Evolutionary conservation across 257 asterid genomes (phyloP).

Genomic region (Salvia splendens): DNA sequence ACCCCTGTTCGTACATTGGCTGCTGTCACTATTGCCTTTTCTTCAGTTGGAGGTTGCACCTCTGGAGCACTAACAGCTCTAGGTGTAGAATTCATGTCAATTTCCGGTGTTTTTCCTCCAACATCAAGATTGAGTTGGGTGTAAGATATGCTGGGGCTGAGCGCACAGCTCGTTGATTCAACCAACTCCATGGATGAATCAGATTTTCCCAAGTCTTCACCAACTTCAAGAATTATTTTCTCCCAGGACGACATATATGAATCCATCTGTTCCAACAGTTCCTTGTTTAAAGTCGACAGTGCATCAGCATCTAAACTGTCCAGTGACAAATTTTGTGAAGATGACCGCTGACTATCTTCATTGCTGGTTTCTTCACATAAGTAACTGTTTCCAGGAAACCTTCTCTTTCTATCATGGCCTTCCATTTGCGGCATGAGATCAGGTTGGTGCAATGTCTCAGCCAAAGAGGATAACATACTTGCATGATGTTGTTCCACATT

Average conservation of each 20-base stretch:
- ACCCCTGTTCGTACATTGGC: conserved; percentile 56
- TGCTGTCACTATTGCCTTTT: conserved; percentile 38
- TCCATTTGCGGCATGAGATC: conserved; percentile 47
- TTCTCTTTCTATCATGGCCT: conserved; percentile 62
- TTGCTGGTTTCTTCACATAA: conserved; percentile 42
- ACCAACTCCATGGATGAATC: conserved; percentile 47
- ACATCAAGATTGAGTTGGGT: conserved; percentile 50
- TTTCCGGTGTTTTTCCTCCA: conserved; percentile 44
- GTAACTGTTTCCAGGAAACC: conserved; percentile 56
- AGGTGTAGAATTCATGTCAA: conserved; percentile 75
- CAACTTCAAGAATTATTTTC: conserved; percentile 46
- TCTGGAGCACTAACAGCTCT: conserved; percentile 35
- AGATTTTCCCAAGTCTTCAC: conserved; percentile 42
- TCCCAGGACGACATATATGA: conserved; percentile 70
- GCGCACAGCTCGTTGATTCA: conserved; percentile 51
- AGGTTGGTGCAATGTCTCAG: conserved; percentile 48
- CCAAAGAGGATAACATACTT: conserved; percentile 57
- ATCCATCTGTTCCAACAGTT: conserved; percentile 58
- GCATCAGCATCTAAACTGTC: conserved; percentile 48
- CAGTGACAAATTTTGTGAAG: conserved; percentile 39
- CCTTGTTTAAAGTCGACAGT: conserved; percentile 46
- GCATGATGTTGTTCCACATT: conserved; percentile 48
- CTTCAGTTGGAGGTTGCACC: conserved; percentile 39
- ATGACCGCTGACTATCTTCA: conserved; percentile 38
- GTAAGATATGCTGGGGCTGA: conserved; percentile 58